phyloP scores from a whole-genome alignment of 1,139 yeast genomes.

The Wickerhamiella pararugosa region DNA sequence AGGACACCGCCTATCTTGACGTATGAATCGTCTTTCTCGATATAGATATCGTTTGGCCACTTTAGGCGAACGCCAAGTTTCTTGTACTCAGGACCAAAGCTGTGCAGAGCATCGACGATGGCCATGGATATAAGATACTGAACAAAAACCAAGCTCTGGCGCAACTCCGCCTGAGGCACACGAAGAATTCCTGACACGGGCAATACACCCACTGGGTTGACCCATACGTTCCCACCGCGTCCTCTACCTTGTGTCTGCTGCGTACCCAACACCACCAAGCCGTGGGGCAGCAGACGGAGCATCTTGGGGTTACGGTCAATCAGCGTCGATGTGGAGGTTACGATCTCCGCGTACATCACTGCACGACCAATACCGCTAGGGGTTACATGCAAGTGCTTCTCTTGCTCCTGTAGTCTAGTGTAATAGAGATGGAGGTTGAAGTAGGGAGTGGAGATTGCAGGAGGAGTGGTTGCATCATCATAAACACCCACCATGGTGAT shows the following conservation, averaged over 20 bases:
- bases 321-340: constrained; percentile 73
- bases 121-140: constrained; percentile 83
- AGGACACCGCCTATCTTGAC: constrained; percentile 75
- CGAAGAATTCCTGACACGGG: constrained; percentile 64
- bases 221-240: constrained; percentile 90
- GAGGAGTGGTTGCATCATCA: constrained; percentile 31
- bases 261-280: constrained; percentile 59
- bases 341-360: constrained; percentile 70
- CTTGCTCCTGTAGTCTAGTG: constrained; percentile 27
- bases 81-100: constrained; percentile 52
- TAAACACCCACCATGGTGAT: constrained; percentile 37
- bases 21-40: constrained; percentile 37
- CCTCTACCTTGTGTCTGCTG: constrained; percentile 88
- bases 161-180: constrained; percentile 30
- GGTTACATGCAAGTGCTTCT: constrained; percentile 14
- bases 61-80: constrained; percentile 69
- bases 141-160: constrained; percentile 42
- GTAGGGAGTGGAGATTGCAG: constrained; percentile 42
- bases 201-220: constrained; percentile 82
- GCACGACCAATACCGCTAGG: constrained; percentile 36
- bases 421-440: constrained; percentile 52
- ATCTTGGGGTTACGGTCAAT: constrained; percentile 56
- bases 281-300: constrained; percentile 49
- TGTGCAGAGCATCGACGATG: constrained; percentile 56
- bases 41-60: constrained; percentile 95